These are phyloP conservation scores for Ophidiomyces ophidiicola DNA, from an alignment of 2,329 filamentous ascomycete genomes.

Conservation along the genomic window DNA sequence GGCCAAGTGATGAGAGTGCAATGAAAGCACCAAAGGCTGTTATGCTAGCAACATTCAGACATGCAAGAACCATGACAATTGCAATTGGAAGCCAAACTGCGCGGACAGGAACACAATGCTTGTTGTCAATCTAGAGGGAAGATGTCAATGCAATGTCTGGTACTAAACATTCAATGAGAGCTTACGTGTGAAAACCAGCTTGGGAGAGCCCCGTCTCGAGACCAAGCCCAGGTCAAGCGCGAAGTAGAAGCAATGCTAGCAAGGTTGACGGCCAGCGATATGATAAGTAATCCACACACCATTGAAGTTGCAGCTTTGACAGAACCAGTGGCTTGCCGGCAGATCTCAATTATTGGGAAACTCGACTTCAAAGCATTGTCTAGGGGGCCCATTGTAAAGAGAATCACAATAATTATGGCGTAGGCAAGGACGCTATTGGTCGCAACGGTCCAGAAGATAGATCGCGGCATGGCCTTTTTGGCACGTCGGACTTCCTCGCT, in stretches of 20 bases:
- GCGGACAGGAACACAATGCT: conserved; percentile 27
- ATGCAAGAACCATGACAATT: conserved; percentile 25
- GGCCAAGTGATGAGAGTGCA: conserved; percentile 27
- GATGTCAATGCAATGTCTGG: conserved; percentile 12
- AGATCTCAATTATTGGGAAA: conserved; percentile 36
- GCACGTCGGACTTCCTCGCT: conserved; percentile 36
- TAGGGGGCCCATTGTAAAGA: conserved; percentile 36
- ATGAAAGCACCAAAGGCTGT: conserved; percentile 32
- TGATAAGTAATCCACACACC: conserved; percentile 27
- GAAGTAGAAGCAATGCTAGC: conserved; percentile 38
- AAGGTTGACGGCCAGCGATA: conserved; percentile 32
- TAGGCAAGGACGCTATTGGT: conserved; percentile 35
- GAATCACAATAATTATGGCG: conserved; percentile 31
- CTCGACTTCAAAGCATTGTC: conserved; percentile 23
- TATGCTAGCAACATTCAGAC: conserved; percentile 31
- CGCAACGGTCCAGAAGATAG: conserved; percentile 35
- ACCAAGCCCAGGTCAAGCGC: conserved; percentile 40
- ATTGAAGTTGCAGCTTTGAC: conserved; percentile 32
- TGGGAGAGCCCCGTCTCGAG: conserved; percentile 37
- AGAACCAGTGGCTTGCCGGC: conserved; percentile 32
- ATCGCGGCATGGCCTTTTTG: conserved; percentile 36
- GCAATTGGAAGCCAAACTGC: conserved; percentile 26
- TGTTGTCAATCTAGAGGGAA: conserved; percentile 23
- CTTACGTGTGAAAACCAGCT: conserved; percentile 25
- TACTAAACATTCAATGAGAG: background rate